Conservation (phyloP, 2,329 filamentous ascomycete species). For the Pleurostoma richardsiae region DNA sequence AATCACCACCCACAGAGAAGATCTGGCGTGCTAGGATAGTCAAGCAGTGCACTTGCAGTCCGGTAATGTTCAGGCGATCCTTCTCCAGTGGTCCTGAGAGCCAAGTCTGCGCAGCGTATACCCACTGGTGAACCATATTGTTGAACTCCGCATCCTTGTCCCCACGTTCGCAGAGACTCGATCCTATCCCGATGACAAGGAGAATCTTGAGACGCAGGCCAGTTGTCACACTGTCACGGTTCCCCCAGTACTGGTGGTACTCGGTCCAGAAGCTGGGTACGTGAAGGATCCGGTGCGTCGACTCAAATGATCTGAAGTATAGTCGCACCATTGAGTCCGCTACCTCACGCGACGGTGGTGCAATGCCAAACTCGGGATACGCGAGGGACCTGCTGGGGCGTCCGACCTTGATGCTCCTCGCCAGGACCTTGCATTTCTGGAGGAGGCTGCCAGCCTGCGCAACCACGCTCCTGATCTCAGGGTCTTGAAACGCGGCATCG, state of each 20-base stretch:
- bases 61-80: slow-evolving; percentile 18
- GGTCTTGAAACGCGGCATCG: slow-evolving; percentile 9
- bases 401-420: slow-evolving; percentile 22
- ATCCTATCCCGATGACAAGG: slow-evolving; percentile 34
- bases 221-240: slow-evolving; percentile 15
- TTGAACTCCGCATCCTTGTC: not conserved
- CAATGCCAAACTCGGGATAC: slow-evolving; percentile 13
- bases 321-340: slow-evolving; percentile 34
- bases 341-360: slow-evolving; percentile 18
- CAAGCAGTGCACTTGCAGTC: slow-evolving; percentile 34
- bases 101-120: slow-evolving; percentile 35
- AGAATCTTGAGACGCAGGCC: slow-evolving; percentile 27
- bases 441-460: slow-evolving; percentile 20
- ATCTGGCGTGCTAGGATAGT: slow-evolving; percentile 31
- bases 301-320: slow-evolving; percentile 47
- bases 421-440: slow-evolving; percentile 25
- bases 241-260: slow-evolving; percentile 41
- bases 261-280: slow-evolving; percentile 44
- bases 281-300: slow-evolving; percentile 46
- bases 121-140: slow-evolving; percentile 18
- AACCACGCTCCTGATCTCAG: slow-evolving; percentile 16
- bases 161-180: slow-evolving; percentile 20
- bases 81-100: slow-evolving; percentile 26
- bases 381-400: slow-evolving; percentile 24
- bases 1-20: slow-evolving; percentile 33